A percentile compares a stretch with the other conserved stretches of the same genome.
phyloP scores from a whole-genome alignment of 352 stramenopile species.

The Pythium periplocum region DNA sequence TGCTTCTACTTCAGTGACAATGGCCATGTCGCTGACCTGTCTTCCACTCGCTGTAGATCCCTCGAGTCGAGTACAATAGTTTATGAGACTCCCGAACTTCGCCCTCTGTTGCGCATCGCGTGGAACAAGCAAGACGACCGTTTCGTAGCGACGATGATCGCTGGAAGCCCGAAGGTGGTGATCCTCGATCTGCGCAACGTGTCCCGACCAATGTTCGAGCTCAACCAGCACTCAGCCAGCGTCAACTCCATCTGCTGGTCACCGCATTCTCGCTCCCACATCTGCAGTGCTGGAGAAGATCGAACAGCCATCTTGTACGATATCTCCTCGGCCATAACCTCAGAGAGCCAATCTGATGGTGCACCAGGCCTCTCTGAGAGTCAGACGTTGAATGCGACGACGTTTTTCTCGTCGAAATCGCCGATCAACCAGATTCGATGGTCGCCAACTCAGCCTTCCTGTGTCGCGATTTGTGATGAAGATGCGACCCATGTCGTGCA shows the following conservation, averaged over 20 bases:
- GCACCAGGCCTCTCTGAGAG: slow-evolving; percentile 16
- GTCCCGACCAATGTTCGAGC: slow-evolving; percentile 86
- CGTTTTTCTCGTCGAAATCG: slow-evolving; percentile 57
- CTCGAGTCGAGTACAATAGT: slow-evolving; percentile 95
- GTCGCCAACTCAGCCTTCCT: slow-evolving; percentile 92
- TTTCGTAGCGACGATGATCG: slow-evolving; percentile 94
- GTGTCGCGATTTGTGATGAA: slow-evolving; percentile 93
- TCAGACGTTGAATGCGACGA: slow-evolving; percentile 32
- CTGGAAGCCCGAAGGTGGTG: slow-evolving; percentile 89
- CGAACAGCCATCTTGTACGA: slow-evolving; percentile 96
- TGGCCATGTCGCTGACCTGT: not conserved
- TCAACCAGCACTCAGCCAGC: slow-evolving; percentile 86
- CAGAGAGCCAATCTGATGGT: slow-evolving; percentile 17
- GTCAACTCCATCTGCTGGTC: slow-evolving; percentile 98
- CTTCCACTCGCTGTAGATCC: slow-evolving; percentile 20
- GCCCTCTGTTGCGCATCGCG: slow-evolving; percentile 91
- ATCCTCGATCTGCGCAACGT: slow-evolving; percentile 96
- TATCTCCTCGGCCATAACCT: slow-evolving; percentile 40
- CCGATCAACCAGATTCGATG: slow-evolving; percentile 87
- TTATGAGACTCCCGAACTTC: slow-evolving; percentile 89
- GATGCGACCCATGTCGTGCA: slow-evolving; percentile 95
- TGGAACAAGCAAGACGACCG: slow-evolving; percentile 98
- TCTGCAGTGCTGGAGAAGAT: slow-evolving; percentile 96
- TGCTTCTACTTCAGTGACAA: not conserved
- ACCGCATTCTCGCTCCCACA: slow-evolving; percentile 86